Percentiles rank a stretch among this genome's conserved stretches.
Evolutionary conservation across 2,329 filamentous ascomycete species (phyloP).

Genomic region (Torrubiella hemipterigena): DNA sequence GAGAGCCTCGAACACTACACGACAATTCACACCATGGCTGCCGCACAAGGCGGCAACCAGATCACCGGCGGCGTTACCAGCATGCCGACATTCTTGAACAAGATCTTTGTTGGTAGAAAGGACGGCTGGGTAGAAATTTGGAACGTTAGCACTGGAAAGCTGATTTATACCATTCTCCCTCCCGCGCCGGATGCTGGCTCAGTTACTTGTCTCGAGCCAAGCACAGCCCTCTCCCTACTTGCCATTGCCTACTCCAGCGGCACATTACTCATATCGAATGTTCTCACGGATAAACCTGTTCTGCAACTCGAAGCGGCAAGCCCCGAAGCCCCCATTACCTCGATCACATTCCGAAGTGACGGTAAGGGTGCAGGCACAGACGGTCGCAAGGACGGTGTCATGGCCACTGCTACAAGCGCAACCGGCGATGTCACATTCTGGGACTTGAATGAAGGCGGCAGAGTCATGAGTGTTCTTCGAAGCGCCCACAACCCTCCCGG

Average conservation of each 20-base stretch:
- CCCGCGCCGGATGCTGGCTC: conserved; percentile 60
- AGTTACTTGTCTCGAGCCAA: conserved; percentile 78
- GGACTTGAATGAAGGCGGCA: conserved; percentile 84
- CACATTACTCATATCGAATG: conserved; percentile 66
- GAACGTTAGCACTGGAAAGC: conserved; percentile 86
- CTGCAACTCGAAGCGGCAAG: conserved; percentile 57
- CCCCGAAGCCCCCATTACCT: conserved; percentile 56
- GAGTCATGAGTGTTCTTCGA: conserved; percentile 74
- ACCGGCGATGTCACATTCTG: conserved; percentile 90
- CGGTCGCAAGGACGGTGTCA: conserved; percentile 74
- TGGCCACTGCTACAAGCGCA: conserved; percentile 73
- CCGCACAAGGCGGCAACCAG: conserved; percentile 46
- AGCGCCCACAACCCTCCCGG: conserved; percentile 76
- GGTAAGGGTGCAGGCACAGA: conserved; percentile 79
- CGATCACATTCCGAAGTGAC: conserved; percentile 84
- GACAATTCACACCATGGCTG: conserved; percentile 52
- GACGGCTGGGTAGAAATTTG: conserved; percentile 93
- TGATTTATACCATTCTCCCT: conserved; percentile 82
- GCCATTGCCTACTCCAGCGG: conserved; percentile 81
- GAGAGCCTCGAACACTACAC: conserved; percentile 81
- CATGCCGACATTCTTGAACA: conserved; percentile 94
- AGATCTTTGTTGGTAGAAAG: conserved; percentile 76
- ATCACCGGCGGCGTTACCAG: conserved; percentile 71
- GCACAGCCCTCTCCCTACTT: conserved; percentile 72
- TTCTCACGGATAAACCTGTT: conserved; percentile 63